Evolutionary conservation across 805 yeast species (phyloP), one percentile per base, ranked within the genome.

Genomic region (Wickerhamomyces mucosus): DNA sequence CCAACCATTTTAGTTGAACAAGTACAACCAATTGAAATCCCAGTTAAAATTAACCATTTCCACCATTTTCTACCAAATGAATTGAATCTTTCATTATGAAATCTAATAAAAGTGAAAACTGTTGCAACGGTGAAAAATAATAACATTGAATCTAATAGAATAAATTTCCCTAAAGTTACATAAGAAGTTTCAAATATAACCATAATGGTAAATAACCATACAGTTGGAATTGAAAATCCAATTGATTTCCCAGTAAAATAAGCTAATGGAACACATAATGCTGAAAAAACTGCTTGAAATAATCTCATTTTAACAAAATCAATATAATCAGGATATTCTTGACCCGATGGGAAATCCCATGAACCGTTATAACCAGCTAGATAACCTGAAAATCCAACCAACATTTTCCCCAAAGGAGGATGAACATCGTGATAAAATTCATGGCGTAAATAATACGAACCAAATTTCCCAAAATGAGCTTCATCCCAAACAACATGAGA

Each of bases 1-100:
- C 99, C 99, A 36, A 92, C 97, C 95, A 88, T 85, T 60, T 92
- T 92, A 36, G 86, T 94, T 18, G 95, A 80, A 51, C 89, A 79
- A 14, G 88, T 81, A 55, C 92, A 82, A 26, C 98, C 97, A 48
- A 92, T 75, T 28, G 75, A 65, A 32, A 85, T 60, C 42, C 99
- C 99, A 7, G 95, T 81, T 36, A 81, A 59, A 16, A 79, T 45
- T 32, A 92, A 59, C 95, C 96, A 89, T 53, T 75, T 75, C 95
- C 95, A 92, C 96, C 98, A 89, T 50, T 73, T 69, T 48, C 76
- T 63, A 10, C 81, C 52, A 51, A 88, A 84, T 21, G 63, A 61
- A 31, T 59, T 51, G 25, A 65, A 66, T 26, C 65, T 57, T 48
- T 69, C 62, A 45, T 67, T 73, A 59, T 83, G 79, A 61, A 84